Evolutionary conservation across 2,329 filamentous ascomycete genomes (phyloP).

Genomic region (Pseudogymnoascus sp.): DNA sequence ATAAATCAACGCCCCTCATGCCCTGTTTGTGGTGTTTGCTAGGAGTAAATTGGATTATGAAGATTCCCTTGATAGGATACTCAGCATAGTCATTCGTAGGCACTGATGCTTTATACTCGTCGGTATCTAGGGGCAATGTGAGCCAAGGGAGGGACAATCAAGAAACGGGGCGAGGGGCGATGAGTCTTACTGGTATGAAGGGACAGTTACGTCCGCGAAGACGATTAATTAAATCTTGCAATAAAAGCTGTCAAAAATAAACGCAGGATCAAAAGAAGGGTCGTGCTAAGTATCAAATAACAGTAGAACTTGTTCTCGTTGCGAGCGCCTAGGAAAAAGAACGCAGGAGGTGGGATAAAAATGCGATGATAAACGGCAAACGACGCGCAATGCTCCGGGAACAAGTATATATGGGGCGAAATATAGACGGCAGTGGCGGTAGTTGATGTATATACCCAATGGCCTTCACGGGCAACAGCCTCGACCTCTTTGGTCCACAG

Average conservation of each 20-base stretch:
- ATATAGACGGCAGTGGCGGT: slow-evolving; percentile 3
- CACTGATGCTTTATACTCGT: slow-evolving; percentile 11
- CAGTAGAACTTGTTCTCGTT: background rate
- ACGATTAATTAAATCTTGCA: slow-evolving; percentile 17
- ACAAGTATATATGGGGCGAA: slow-evolving; percentile 1
- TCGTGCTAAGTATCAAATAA: slow-evolving; percentile 23
- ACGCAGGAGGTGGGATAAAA: slow-evolving; percentile 1
- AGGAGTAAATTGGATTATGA: slow-evolving; percentile 18
- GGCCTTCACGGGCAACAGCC: background rate
- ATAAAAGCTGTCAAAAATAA: slow-evolving; percentile 17
- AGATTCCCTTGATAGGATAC: slow-evolving; percentile 18
- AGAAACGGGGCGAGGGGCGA: slow-evolving; percentile 5
- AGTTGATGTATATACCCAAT: background rate
- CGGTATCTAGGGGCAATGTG: slow-evolving; percentile 2
- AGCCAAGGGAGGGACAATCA: slow-evolving; percentile 12
- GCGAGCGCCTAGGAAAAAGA: slow-evolving; percentile 10
- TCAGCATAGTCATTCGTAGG: slow-evolving; percentile 22
- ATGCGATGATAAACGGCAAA: slow-evolving; percentile 2
- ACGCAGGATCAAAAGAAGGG: slow-evolving; percentile 14
- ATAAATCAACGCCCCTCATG: slow-evolving; percentile 18
- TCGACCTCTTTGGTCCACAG: background rate
- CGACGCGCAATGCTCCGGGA: background rate
- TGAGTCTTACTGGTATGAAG: slow-evolving; percentile 12
- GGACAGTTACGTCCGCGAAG: slow-evolving; percentile 19
- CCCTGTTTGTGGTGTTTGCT: slow-evolving; percentile 18